Percentiles rank a stretch among this genome's conserved stretches.
Conservation (phyloP, 805 yeast species). For the Metschnikowia orientalis region DNA sequence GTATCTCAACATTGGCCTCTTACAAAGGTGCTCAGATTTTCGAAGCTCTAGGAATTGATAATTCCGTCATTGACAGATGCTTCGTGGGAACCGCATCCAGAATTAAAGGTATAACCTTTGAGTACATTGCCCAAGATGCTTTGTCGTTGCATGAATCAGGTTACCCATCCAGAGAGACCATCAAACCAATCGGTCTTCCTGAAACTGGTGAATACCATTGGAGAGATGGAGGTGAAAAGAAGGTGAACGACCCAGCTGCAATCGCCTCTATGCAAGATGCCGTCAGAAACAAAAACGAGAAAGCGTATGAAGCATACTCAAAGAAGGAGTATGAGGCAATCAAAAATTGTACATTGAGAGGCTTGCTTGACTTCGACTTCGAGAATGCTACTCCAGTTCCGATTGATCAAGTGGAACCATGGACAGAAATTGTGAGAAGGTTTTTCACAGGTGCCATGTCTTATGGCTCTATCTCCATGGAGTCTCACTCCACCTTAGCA, state of each 20-base stretch:
- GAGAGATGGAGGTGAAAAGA: conserved; percentile 98
- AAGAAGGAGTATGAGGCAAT: conserved; percentile 90
- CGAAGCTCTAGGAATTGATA: conserved; percentile 94
- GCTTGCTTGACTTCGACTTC: conserved; percentile 86
- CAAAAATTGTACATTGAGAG: conserved; percentile 89
- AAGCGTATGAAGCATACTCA: conserved; percentile 85
- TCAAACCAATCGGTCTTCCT: conserved; percentile 71
- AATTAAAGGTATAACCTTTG: conserved; percentile 92
- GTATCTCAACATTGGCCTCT: conserved; percentile 96
- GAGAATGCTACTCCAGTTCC: conserved; percentile 73
- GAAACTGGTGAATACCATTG: conserved; percentile 97
- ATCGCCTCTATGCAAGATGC: conserved; percentile 96
- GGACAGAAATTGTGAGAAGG: conserved; percentile 98
- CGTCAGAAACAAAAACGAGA: conserved; percentile 93
- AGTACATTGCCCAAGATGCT: conserved; percentile 94
- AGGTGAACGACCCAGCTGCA: conserved; percentile 90
- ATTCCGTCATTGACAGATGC: conserved; percentile 91
- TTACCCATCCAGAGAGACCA: conserved; percentile 70
- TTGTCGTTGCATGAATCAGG: conserved; percentile 91
- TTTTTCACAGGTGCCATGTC: conserved; percentile 99
- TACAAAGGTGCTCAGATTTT: conserved; percentile 98
- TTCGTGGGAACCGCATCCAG: conserved; percentile 97
- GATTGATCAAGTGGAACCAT: conserved; percentile 96
- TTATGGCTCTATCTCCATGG: conserved; percentile 97
- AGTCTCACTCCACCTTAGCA: conserved; percentile 95